Percentiles rank a stretch among this genome's conserved stretches.
Conservation (phyloP, 768 basidiomycete species). For the Lentinula detonsa region DNA sequence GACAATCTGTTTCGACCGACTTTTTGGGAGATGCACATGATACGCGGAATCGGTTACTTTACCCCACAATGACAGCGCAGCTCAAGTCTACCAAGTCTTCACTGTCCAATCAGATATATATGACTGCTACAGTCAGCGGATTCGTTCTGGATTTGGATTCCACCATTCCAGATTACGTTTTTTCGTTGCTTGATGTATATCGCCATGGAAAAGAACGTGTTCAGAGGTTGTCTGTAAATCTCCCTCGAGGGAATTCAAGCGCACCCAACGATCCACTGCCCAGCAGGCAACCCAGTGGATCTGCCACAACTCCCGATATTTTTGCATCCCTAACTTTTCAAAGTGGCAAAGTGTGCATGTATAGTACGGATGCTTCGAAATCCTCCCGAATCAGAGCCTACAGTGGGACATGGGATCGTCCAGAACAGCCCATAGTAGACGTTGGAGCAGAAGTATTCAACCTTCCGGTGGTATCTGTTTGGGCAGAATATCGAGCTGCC, state of each 20-base stretch:
- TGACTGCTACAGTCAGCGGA: slow-evolving; percentile 71
- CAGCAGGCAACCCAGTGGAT: slow-evolving; percentile 8
- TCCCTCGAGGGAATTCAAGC: slow-evolving; percentile 29
- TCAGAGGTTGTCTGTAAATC: slow-evolving; percentile 52
- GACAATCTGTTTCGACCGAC: slow-evolving; percentile 62
- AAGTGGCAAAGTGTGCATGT: slow-evolving; percentile 79
- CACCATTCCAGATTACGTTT: slow-evolving; percentile 69
- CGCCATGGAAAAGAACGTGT: slow-evolving; percentile 75
- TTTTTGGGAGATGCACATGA: slow-evolving; percentile 66
- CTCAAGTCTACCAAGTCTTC: slow-evolving; percentile 50
- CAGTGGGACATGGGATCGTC: slow-evolving; percentile 32
- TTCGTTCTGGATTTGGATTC: slow-evolving; percentile 84
- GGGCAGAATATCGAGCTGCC: slow-evolving; percentile 73
- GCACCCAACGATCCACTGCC: slow-evolving; percentile 24
- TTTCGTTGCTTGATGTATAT: slow-evolving; percentile 83
- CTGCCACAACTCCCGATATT: slow-evolving; percentile 25
- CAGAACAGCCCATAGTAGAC: slow-evolving; percentile 49
- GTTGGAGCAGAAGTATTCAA: slow-evolving; percentile 59
- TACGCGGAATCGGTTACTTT: slow-evolving; percentile 66
- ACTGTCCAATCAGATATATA: slow-evolving; percentile 47
- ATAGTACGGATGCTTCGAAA: slow-evolving; percentile 41
- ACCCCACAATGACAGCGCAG: slow-evolving; percentile 77
- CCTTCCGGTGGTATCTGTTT: slow-evolving; percentile 74
- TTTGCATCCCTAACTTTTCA: slow-evolving; percentile 68
- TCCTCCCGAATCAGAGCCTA: slow-evolving; percentile 31